A percentile compares a stretch with the other conserved stretches of the same genome.
These are phyloP conservation scores for Phytophthora citricola DNA, from an alignment of 352 stramenopile species.

Conservation along the genomic window DNA sequence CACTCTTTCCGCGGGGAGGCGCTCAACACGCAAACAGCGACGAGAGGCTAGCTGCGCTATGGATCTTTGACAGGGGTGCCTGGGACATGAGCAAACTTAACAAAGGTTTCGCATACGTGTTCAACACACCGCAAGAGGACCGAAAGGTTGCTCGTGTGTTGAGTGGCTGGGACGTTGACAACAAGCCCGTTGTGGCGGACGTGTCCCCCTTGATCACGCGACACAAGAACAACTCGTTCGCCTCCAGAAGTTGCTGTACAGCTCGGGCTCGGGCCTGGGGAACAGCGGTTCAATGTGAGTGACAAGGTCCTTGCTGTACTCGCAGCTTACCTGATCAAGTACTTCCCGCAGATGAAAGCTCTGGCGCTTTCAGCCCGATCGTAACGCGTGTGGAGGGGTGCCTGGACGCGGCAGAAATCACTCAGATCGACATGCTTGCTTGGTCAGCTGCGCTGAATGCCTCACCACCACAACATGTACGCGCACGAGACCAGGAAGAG, in stretches of 20 bases:
- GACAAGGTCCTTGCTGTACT: conserved; percentile 3
- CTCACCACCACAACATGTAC: too few species aligned
- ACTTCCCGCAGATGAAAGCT: conserved; percentile 10
- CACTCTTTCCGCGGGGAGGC: not conserved
- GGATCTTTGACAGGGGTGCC: not conserved
- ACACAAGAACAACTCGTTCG: not conserved
- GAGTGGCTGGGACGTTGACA: conserved; percentile 21
- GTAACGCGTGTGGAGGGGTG: conserved; percentile 8
- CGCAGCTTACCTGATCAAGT: conserved; percentile 7
- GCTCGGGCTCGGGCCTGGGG: conserved; percentile 5
- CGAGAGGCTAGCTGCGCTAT: not conserved
- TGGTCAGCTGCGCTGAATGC: too few species aligned
- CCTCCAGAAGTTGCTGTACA: not conserved
- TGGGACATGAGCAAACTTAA: conserved; percentile 42
- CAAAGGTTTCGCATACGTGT: conserved; percentile 38
- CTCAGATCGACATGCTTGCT: too few species aligned
- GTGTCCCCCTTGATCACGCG: conserved; percentile 4
- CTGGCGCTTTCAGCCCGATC: not conserved
- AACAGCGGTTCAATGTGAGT: conserved; percentile 2
- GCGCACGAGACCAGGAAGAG: too few species aligned
- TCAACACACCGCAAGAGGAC: conserved; percentile 20
- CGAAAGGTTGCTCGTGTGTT: conserved; percentile 9
- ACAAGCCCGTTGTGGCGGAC: not conserved
- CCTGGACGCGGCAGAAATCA: not conserved
- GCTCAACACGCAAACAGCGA: not conserved